A percentile compares a stretch with the other conserved stretches of the same genome.
These are phyloP conservation scores for Puccinia coronata DNA, from an alignment of 1,284 basidiomycete species.

Conservation along the genomic window DNA sequence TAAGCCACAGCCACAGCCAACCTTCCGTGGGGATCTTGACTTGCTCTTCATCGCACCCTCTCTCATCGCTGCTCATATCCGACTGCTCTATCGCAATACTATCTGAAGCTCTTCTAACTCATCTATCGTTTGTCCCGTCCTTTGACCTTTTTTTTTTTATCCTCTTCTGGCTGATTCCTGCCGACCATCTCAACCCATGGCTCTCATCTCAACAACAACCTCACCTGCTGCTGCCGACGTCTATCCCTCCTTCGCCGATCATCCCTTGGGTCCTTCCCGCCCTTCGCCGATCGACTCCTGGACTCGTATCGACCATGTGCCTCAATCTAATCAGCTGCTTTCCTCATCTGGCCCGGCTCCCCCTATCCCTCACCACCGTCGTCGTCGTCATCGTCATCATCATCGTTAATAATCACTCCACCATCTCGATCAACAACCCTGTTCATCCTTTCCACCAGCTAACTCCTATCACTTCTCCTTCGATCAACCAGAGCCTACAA, in stretches of 20 bases:
- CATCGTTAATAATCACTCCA: neutral
- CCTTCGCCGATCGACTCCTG: slow-evolving; percentile 10
- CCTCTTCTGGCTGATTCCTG: too few relatives aligned
- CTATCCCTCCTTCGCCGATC: neutral
- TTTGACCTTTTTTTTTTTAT: neutral
- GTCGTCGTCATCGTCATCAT: neutral
- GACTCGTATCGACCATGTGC: neutral
- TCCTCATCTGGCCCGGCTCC: neutral
- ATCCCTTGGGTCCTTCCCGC: neutral
- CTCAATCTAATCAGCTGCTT: neutral
- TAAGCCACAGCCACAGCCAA: neutral
- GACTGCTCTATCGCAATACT: neutral
- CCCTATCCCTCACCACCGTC: neutral
- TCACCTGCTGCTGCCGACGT: neutral
- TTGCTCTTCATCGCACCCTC: neutral
- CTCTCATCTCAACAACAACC: neutral
- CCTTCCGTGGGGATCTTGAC: too few relatives aligned
- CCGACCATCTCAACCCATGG: too few relatives aligned
- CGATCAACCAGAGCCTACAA: slow-evolving; percentile 6
- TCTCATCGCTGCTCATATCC: neutral
- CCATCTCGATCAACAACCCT: neutral
- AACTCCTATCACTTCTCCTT: neutral
- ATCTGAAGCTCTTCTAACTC: slow-evolving; percentile 17
- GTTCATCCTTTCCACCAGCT: neutral
- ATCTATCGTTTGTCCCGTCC: neutral